Percentiles rank a stretch among this genome's conserved stretches.
Conservation (phyloP, 805 yeast genomes). For the Kluyveromyces lactis region DNA sequence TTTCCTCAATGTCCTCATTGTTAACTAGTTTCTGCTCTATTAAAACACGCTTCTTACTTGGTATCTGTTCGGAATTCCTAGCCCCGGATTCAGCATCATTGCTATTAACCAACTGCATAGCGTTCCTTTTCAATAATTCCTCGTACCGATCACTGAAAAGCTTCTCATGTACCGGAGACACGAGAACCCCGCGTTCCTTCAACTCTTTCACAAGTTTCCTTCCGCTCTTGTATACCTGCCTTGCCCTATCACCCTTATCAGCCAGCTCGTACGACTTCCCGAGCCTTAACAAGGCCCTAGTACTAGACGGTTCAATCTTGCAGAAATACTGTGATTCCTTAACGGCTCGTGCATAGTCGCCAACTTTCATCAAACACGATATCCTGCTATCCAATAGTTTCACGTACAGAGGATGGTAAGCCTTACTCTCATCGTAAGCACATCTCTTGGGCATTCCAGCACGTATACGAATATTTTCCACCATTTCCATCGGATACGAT, state of each 20-base stretch:
- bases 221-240: neutral
- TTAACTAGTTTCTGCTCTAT: neutral
- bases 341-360: constrained; percentile 17
- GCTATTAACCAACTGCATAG: neutral
- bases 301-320: constrained; percentile 1
- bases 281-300: constrained; percentile 1
- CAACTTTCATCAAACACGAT: constrained; percentile 23
- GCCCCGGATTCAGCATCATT: too few relatives aligned
- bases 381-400: constrained; percentile 22
- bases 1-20: neutral
- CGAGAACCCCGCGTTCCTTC: neutral
- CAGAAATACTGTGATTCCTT: constrained; percentile 8
- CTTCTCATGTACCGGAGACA: neutral
- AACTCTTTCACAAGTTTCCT: neutral
- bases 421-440: constrained; percentile 5
- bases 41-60: neutral
- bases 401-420: constrained; percentile 22
- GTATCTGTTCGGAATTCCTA: too few relatives aligned
- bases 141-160: neutral
- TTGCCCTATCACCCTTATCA: neutral
- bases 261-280: constrained; percentile 1
- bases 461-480: constrained; percentile 11
- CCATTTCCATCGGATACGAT: constrained; percentile 15
- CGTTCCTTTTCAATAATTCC: neutral
- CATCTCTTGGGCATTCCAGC: constrained; percentile 9